These are phyloP conservation scores for Phanerochaete sordida DNA, from an alignment of 768 basidiomycete species.

Conservation along the genomic window DNA sequence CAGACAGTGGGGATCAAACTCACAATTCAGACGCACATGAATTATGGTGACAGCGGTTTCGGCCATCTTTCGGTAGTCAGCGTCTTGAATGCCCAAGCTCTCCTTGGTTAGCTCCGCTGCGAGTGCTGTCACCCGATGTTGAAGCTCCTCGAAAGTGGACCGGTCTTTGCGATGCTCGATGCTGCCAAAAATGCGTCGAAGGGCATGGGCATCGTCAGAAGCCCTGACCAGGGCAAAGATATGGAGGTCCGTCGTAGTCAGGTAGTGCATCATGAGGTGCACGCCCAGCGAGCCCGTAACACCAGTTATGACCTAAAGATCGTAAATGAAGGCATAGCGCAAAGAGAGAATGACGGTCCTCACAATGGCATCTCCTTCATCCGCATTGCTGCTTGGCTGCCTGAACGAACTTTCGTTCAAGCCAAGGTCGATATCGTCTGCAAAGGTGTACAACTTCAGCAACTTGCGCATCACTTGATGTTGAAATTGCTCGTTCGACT, in stretches of 20 bases:
- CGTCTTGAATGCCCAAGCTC: neutral
- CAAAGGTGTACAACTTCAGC: neutral
- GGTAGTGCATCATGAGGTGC: neutral
- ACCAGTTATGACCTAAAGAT: constrained; percentile 5
- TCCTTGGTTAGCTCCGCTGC: neutral
- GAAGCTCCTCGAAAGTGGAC: neutral
- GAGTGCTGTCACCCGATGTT: neutral
- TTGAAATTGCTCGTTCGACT: neutral
- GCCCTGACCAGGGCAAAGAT: constrained; percentile 5
- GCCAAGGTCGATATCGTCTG: no score
- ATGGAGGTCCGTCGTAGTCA: neutral
- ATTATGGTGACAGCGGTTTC: neutral
- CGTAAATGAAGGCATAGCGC: neutral
- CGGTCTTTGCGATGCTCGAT: neutral
- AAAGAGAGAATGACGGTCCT: no score
- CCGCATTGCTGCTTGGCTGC: no score
- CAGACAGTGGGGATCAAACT: neutral
- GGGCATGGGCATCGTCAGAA: neutral
- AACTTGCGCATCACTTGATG: constrained; percentile 2
- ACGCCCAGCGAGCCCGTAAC: constrained; percentile 5
- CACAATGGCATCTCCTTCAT: neutral
- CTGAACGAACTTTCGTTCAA: no score
- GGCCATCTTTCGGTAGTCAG: neutral
- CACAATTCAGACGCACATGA: neutral
- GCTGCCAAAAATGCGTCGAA: neutral